Evolutionary conservation across 1,284 basidiomycete species (phyloP), one percentile per base, ranked within the genome.

Genomic region (Tylopilus orsonianus): DNA sequence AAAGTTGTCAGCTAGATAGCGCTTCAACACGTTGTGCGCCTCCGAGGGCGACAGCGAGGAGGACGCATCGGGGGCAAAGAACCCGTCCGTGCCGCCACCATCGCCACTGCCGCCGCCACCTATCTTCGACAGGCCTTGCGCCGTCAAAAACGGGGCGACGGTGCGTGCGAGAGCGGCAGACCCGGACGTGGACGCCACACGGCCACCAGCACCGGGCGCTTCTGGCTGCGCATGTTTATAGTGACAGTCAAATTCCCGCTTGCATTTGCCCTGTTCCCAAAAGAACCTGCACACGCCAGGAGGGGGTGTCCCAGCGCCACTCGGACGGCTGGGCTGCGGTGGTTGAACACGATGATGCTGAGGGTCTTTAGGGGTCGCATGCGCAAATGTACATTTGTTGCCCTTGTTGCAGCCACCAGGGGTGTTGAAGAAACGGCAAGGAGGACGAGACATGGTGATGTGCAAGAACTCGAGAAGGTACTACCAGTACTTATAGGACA

Each of bases 231-330:
- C 55, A 55, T 85, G 81, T 24, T 56, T 59, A 57, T 63, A 81
- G 13, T 53, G 69, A 59, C 82, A 85, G 1, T 63, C 58, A 48
- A 80, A 83, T 14, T 71, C 73, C 8, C 64, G 64, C 8, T 57
- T 67, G 58, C 83, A 85, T 30, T 56, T 60, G 3, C 82, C 83
- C 0, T 59, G 66, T 0, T 69, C 60, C 81, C 80, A 85, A 58
- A 66, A 85, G 56, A 68, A 75, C 18, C 60, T 64, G 64, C 83
- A 85, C 3, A 72, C 64, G 24, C 65, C 59, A 40, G 54, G 59
- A 42, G 60, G 56, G 6, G 51, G 12, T 3, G 33, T 37, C 19
- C 33, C 50, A 14, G 48, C 19, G 47, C 47, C 47, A 44, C 46
- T 49, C 32, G 50, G 52, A 38, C 13, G 50, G 26, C 36, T 29